A percentile compares a stretch with the other conserved stretches of the same genome.
These are phyloP conservation scores for Torrubiella hemipterigena DNA, from an alignment of 2,329 filamentous ascomycete genomes.

Conservation along the genomic window DNA sequence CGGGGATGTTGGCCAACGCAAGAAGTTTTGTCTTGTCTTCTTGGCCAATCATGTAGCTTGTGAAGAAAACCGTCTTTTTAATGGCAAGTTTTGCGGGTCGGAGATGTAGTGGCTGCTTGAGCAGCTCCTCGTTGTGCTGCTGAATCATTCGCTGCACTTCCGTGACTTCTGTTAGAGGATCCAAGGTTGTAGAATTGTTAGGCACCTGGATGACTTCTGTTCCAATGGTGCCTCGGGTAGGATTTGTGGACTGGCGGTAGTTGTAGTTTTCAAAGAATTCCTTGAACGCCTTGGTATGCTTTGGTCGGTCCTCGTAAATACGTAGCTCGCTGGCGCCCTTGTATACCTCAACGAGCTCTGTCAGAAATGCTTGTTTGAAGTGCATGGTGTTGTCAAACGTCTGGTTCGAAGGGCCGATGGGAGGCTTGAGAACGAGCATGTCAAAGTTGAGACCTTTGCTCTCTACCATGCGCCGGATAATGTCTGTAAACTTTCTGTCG, in stretches of 20 bases:
- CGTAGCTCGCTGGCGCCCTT: constrained; percentile 69
- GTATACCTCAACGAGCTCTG: constrained; percentile 77
- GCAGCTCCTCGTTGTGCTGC: constrained; percentile 56
- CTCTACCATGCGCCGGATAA: constrained; percentile 69
- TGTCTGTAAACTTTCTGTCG: constrained; percentile 62
- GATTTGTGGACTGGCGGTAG: constrained; percentile 32
- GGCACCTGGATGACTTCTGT: constrained; percentile 80
- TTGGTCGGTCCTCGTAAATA: constrained; percentile 55
- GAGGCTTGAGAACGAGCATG: constrained; percentile 77
- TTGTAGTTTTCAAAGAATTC: constrained; percentile 78
- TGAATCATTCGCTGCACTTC: constrained; percentile 87
- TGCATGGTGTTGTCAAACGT: constrained; percentile 72
- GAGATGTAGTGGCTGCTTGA: constrained; percentile 18
- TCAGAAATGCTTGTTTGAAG: constrained; percentile 83
- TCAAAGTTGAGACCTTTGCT: constrained; percentile 79
- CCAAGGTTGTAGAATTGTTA: constrained; percentile 60
- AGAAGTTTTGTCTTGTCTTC: constrained; percentile 62
- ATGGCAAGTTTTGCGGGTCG: constrained; percentile 48
- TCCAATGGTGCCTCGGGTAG: constrained; percentile 51
- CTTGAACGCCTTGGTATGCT: constrained; percentile 69
- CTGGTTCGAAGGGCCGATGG: constrained; percentile 67
- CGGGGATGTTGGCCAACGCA: constrained; percentile 53
- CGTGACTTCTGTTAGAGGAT: constrained; percentile 67
- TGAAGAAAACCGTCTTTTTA: constrained; percentile 82
- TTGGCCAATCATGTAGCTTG: constrained; percentile 72